Percentiles rank a stretch among this genome's conserved stretches.
These are phyloP conservation scores for Cryptosporidium meleagridis DNA, from an alignment of 169 alveolate genomes.

Conservation along the genomic window DNA sequence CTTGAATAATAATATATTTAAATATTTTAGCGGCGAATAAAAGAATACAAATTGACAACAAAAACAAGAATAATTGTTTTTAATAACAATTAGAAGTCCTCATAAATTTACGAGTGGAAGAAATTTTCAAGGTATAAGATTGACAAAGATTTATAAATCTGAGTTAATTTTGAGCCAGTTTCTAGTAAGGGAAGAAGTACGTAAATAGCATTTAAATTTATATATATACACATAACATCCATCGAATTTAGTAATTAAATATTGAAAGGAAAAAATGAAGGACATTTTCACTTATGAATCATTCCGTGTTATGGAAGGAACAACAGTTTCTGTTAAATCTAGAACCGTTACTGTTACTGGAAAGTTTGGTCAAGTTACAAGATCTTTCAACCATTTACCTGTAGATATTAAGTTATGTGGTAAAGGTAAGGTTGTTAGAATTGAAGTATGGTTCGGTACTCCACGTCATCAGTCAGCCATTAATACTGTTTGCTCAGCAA, in stretches of 20 bases:
- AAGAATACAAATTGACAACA: neutral
- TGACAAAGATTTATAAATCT: neutral
- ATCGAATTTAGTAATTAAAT: neutral
- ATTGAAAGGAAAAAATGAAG: slow-evolving; percentile 23
- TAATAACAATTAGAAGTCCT: neutral
- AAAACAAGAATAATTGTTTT: neutral
- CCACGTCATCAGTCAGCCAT: slow-evolving; percentile 94
- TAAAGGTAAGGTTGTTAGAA: slow-evolving; percentile 89
- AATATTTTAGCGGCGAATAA: slow-evolving; percentile 4
- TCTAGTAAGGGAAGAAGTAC: neutral
- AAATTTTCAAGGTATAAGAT: neutral
- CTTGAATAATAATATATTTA: neutral
- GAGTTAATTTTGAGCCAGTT: slow-evolving; percentile 10
- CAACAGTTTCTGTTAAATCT: slow-evolving; percentile 89
- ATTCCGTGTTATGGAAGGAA: slow-evolving; percentile 74
- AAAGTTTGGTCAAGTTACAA: slow-evolving; percentile 94
- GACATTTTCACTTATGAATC: slow-evolving; percentile 65
- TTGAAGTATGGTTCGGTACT: slow-evolving; percentile 95
- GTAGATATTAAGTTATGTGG: slow-evolving; percentile 91
- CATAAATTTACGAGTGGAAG: slow-evolving; percentile 6
- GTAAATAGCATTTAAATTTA: neutral
- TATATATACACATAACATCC: neutral
- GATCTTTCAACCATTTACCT: slow-evolving; percentile 96
- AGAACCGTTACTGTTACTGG: slow-evolving; percentile 97
- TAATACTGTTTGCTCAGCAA: slow-evolving; percentile 94